These are phyloP conservation scores for Talaromyces rugulosus DNA, from an alignment of 2,329 filamentous ascomycete species.

Conservation along the genomic window DNA sequence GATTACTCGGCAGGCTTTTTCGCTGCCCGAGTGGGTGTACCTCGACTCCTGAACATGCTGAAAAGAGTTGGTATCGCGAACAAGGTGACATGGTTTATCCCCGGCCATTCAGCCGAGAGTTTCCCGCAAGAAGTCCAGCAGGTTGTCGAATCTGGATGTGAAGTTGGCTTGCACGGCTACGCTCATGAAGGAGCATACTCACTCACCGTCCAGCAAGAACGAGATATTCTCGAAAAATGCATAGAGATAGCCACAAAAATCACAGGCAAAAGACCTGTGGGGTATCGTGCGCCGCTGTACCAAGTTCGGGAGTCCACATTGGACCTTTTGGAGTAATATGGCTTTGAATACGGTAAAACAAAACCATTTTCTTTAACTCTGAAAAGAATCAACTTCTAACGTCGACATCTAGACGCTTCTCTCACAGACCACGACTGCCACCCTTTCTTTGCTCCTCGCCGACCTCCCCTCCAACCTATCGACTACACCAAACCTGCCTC, in stretches of 20 bases:
- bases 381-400: neutral
- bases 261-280: slow-evolving; percentile 61
- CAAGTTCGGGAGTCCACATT: slow-evolving; percentile 37
- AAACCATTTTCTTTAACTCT: neutral
- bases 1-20: slow-evolving; percentile 56
- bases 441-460: slow-evolving; percentile 37
- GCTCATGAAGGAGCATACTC: slow-evolving; percentile 67
- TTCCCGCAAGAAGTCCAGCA: slow-evolving; percentile 50
- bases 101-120: slow-evolving; percentile 56
- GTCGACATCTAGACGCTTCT: slow-evolving; percentile 30
- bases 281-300: slow-evolving; percentile 36
- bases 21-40: slow-evolving; percentile 54
- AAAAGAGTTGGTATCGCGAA: slow-evolving; percentile 48
- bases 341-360: slow-evolving; percentile 37
- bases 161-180: slow-evolving; percentile 57
- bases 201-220: slow-evolving; percentile 69
- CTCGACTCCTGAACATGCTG: slow-evolving; percentile 52
- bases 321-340: slow-evolving; percentile 37
- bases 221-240: slow-evolving; percentile 69
- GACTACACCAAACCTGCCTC: slow-evolving; percentile 40
- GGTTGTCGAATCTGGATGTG: slow-evolving; percentile 51
- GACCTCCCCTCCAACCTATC: slow-evolving; percentile 34
- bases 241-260: slow-evolving; percentile 68
- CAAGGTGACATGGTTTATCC: slow-evolving; percentile 58
- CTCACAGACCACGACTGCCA: slow-evolving; percentile 41